Conservation (phyloP, 345 rosid genomes). For the Excoecaria agallocha region DNA sequence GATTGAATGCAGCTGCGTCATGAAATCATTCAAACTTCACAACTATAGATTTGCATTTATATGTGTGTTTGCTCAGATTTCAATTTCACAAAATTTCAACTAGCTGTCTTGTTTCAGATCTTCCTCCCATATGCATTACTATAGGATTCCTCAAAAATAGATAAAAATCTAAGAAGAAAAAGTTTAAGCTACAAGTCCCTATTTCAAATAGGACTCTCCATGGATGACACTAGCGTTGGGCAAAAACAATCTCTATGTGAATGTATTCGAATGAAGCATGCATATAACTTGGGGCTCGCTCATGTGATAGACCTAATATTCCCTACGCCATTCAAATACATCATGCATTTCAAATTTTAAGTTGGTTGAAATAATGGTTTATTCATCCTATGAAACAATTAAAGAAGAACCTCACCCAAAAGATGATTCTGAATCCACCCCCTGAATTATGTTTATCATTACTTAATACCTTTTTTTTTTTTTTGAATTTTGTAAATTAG, state of each 20-base stretch:
- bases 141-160: not conserved
- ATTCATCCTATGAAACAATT: not conserved
- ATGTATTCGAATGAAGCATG: conserved; percentile 5
- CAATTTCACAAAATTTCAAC: not conserved
- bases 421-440: not conserved
- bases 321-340: no score
- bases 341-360: not conserved
- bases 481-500: not conserved
- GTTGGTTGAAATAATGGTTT: not conserved
- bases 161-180: not conserved
- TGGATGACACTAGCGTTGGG: not conserved
- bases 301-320: no score
- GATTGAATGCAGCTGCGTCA: conserved; percentile 74
- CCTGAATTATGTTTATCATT: not conserved
- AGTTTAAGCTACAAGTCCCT: not conserved
- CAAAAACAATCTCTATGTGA: not conserved
- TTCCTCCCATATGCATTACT: not conserved
- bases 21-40: conserved; percentile 9
- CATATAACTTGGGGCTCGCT: not conserved
- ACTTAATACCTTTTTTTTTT: not conserved
- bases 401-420: not conserved
- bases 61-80: not conserved
- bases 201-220: not conserved
- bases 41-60: not conserved
- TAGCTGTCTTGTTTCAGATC: not conserved